These are phyloP conservation scores for Stylosanthes scabra DNA, from an alignment of 331 rosid genomes.

Conservation along the genomic window DNA sequence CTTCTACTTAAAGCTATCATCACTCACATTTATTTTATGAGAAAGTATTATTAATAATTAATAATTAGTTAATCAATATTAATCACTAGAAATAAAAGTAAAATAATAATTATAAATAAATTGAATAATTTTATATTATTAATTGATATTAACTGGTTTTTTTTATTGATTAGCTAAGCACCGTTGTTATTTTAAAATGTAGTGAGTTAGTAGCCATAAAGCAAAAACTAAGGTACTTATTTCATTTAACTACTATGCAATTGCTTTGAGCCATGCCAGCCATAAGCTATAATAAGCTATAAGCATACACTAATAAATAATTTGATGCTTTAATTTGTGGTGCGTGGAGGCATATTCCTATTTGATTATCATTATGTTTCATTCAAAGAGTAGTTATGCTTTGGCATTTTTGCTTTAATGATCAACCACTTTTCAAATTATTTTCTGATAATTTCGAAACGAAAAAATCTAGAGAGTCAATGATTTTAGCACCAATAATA, in stretches of 20 bases:
- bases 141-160: too few species aligned
- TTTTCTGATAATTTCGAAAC: conserved; percentile 32
- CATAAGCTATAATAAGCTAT: too few species aligned
- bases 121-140: too few species aligned
- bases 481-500: too few species aligned
- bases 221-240: conserved; percentile 43
- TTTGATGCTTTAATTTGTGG: conserved; percentile 46
- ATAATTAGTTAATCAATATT: too few species aligned
- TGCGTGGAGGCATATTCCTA: conserved; percentile 33
- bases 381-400: conserved; percentile 47
- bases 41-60: too few species aligned
- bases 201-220: conserved; percentile 41
- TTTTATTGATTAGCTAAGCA: too few species aligned
- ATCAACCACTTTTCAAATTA: conserved; percentile 34
- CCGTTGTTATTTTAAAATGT: too few species aligned
- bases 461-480: too few species aligned
- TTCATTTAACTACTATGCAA: conserved; percentile 43
- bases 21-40: conserved; percentile 24
- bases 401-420: conserved; percentile 33
- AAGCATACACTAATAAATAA: conserved; percentile 35
- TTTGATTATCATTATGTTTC: conserved; percentile 46
- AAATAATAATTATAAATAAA: too few species aligned
- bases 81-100: too few species aligned
- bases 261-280: conserved; percentile 44
- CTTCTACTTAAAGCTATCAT: conserved; percentile 35